Conservation (phyloP, 805 yeast genomes). For the Yamadazyma ubonensis region DNA sequence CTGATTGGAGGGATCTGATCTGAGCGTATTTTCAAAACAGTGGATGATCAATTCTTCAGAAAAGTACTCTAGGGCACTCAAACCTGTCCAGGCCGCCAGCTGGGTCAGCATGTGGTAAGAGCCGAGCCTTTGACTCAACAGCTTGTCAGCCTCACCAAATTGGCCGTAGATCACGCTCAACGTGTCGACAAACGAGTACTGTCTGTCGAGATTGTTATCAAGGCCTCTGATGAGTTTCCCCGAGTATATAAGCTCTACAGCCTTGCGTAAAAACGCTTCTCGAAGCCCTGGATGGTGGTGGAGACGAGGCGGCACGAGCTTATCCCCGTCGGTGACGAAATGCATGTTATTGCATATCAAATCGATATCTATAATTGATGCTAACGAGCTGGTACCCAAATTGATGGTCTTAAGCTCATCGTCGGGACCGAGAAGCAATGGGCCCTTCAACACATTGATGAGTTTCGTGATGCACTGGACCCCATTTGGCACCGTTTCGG, state of each 20-base stretch:
- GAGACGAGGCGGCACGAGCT: constrained; percentile 50
- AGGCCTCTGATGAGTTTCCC: constrained; percentile 17
- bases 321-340: constrained; percentile 34
- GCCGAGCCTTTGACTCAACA: constrained; percentile 23
- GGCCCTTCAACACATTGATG: constrained; percentile 65
- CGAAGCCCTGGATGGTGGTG: constrained; percentile 23
- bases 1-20: constrained; percentile 31
- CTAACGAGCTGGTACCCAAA: constrained; percentile 49
- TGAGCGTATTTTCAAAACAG: constrained; percentile 39
- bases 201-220: constrained; percentile 24
- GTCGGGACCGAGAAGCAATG: constrained; percentile 46
- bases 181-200: constrained; percentile 35
- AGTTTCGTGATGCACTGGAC: constrained; percentile 60
- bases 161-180: constrained; percentile 31
- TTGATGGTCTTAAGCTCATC: constrained; percentile 57
- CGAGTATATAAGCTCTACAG: constrained; percentile 50
- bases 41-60: constrained; percentile 41
- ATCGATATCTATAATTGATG: constrained; percentile 55
- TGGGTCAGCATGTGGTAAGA: constrained; percentile 21
- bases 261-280: constrained; percentile 55
- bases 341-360: constrained; percentile 49
- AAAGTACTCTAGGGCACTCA: constrained; percentile 32
- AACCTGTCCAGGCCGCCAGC: constrained; percentile 26
- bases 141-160: constrained; percentile 40
- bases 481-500: constrained; percentile 48